Percentiles rank a stretch among this genome's conserved stretches.
Evolutionary conservation across 129 eudicot species (phyloP).

Genomic region (Glebionis coronaria): DNA sequence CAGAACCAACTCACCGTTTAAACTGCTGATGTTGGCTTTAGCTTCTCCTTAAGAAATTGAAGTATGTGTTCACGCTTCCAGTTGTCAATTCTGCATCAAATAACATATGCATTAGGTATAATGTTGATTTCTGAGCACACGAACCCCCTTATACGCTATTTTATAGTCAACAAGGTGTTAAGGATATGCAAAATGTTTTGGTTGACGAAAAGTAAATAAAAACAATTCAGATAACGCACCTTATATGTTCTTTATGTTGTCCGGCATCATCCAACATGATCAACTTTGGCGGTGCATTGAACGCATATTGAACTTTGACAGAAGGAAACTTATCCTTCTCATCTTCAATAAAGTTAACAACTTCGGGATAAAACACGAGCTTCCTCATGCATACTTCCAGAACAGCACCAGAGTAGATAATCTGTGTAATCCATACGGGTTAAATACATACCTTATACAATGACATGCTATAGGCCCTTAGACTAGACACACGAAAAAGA

Average conservation of each 20-base stretch:
- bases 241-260: conserved; percentile 68
- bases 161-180: neutral
- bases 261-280: conserved; percentile 89
- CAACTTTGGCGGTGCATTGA: conserved; percentile 91
- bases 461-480: neutral
- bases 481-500: neutral
- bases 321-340: conserved; percentile 83
- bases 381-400: conserved; percentile 94
- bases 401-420: conserved; percentile 74
- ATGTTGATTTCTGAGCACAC: too few relatives aligned
- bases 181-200: neutral
- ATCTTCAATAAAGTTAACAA: conserved; percentile 87
- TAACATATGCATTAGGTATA: conserved; percentile 5
- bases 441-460: conserved; percentile 6
- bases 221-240: conserved; percentile 43
- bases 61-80: conserved; percentile 94
- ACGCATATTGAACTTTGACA: conserved; percentile 70
- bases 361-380: conserved; percentile 88
- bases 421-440: conserved; percentile 52
- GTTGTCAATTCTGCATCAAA: conserved; percentile 70
- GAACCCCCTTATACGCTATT: conserved; percentile 12
- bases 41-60: conserved; percentile 78
- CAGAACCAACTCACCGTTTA: conserved; percentile 20
- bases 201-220: conserved; percentile 1
- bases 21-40: conserved; percentile 53